Evolutionary conservation across 129 eudicot genomes (phyloP).

Genomic region (Flaveria trinervia): DNA sequence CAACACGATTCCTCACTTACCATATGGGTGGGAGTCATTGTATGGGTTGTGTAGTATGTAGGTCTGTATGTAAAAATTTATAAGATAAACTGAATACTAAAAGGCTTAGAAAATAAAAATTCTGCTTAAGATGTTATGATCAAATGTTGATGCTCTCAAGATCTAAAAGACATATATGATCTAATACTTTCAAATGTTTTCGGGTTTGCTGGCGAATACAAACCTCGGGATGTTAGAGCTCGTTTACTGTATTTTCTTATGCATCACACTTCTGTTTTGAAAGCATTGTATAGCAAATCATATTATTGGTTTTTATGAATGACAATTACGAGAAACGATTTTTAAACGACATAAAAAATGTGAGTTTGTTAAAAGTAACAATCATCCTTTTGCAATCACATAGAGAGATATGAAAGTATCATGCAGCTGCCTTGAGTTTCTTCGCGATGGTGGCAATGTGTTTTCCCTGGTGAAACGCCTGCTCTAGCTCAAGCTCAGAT

Average conservation of each 20-base stretch:
- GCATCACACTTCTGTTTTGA: not conserved
- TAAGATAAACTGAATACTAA: too few relatives aligned
- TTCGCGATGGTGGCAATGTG: slow-evolving; percentile 67
- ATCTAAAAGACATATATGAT: too few relatives aligned
- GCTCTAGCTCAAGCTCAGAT: slow-evolving; percentile 60
- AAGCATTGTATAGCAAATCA: not conserved
- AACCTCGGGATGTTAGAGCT: not conserved
- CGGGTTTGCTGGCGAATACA: too few relatives aligned
- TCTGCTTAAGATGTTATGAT: too few relatives aligned
- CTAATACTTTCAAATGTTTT: too few relatives aligned
- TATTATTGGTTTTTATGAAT: slow-evolving; percentile 29
- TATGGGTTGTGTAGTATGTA: too few relatives aligned
- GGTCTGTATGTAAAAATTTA: too few relatives aligned
- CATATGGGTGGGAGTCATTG: too few relatives aligned
- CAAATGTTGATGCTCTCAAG: too few relatives aligned
- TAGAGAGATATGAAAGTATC: slow-evolving; percentile 7
- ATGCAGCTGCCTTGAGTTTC: slow-evolving; percentile 73
- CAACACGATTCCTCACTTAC: too few relatives aligned
- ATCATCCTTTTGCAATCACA: slow-evolving; percentile 32
- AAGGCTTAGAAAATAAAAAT: too few relatives aligned
- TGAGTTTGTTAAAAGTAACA: slow-evolving; percentile 18
- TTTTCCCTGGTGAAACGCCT: slow-evolving; percentile 92
- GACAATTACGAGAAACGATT: slow-evolving; percentile 1
- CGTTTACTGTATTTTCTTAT: not conserved
- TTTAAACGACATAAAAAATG: slow-evolving; percentile 18